phyloP scores from a whole-genome alignment of 768 basidiomycete genomes.

The Hericium erinaceus region DNA sequence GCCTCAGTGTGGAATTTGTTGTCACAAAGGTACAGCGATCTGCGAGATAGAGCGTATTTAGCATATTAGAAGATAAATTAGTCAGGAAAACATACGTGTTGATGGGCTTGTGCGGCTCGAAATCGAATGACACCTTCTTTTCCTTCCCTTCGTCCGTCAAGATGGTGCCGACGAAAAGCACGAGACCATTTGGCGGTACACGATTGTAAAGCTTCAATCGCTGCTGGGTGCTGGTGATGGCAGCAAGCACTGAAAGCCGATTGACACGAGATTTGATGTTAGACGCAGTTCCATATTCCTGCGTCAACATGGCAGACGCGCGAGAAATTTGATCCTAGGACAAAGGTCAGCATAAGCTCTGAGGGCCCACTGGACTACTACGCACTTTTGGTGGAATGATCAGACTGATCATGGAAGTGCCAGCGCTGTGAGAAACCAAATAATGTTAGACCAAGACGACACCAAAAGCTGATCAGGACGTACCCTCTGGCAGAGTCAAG shows the following conservation, averaged over 20 bases:
- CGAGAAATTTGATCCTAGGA: constrained; percentile 86
- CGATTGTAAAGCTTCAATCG: constrained; percentile 94
- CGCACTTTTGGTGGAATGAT: constrained; percentile 89
- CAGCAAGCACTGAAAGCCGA: constrained; percentile 92
- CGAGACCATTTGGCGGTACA: constrained; percentile 93
- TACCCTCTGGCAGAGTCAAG: constrained; percentile 90
- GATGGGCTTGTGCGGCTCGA: constrained; percentile 98
- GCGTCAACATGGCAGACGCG: constrained; percentile 91
- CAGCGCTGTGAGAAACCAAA: constrained; percentile 48
- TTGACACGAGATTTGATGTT: constrained; percentile 99
- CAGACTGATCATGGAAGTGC: constrained; percentile 98
- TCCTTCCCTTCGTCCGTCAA: constrained; percentile 98
- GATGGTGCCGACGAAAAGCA: constrained; percentile 97
- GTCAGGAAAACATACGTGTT: constrained; percentile 64
- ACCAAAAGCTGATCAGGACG: constrained; percentile 8
- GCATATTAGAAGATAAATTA: not conserved
- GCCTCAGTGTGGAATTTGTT: constrained; percentile 99
- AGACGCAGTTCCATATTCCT: constrained; percentile 97
- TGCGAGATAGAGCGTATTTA: constrained; percentile 22
- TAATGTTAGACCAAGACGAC: not conserved
- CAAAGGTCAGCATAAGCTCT: constrained; percentile 8
- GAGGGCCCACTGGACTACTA: constrained; percentile 4
- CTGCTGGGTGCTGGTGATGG: constrained; percentile 97
- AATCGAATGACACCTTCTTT: constrained; percentile 98
- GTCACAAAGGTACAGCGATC: constrained; percentile 96